phyloP scores from a whole-genome alignment of 2,329 filamentous ascomycete species.

The Colletotrichum euphorbiae region DNA sequence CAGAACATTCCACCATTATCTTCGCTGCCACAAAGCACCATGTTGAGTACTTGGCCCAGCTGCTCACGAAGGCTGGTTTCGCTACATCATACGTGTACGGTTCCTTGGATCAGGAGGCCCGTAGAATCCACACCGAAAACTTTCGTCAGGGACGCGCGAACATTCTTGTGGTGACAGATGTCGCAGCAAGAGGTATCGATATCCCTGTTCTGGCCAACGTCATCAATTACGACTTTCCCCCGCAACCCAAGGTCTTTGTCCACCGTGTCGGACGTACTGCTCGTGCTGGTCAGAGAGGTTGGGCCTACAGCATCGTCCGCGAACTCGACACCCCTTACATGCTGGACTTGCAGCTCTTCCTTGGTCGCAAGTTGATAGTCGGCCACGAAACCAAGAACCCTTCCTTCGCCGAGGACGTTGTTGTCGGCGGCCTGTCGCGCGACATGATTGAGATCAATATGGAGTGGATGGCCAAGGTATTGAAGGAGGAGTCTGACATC shows the following conservation, averaged over 20 bases:
- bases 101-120: conserved; percentile 91
- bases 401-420: conserved; percentile 85
- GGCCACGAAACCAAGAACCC: conserved; percentile 73
- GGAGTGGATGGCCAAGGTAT: conserved; percentile 85
- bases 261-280: conserved; percentile 97
- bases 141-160: conserved; percentile 88
- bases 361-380: conserved; percentile 84
- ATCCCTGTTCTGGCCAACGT: conserved; percentile 96
- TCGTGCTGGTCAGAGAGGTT: conserved; percentile 90
- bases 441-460: conserved; percentile 79
- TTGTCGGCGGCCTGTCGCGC: conserved; percentile 81
- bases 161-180: conserved; percentile 94
- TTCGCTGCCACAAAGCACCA: conserved; percentile 97
- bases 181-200: conserved; percentile 97
- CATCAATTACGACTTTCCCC: conserved; percentile 98
- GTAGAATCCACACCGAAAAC: conserved; percentile 90
- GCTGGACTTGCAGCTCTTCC: conserved; percentile 92
- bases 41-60: conserved; percentile 87
- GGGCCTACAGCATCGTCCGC: conserved; percentile 93
- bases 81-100: conserved; percentile 95
- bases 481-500: conserved; percentile 82
- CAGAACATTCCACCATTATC: conserved; percentile 91
- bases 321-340: conserved; percentile 92
- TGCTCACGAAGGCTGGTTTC: conserved; percentile 87
- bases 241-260: conserved; percentile 96